These are phyloP conservation scores for Trifolium fragiferum DNA, from an alignment of 306 rosid species.

Conservation along the genomic window DNA sequence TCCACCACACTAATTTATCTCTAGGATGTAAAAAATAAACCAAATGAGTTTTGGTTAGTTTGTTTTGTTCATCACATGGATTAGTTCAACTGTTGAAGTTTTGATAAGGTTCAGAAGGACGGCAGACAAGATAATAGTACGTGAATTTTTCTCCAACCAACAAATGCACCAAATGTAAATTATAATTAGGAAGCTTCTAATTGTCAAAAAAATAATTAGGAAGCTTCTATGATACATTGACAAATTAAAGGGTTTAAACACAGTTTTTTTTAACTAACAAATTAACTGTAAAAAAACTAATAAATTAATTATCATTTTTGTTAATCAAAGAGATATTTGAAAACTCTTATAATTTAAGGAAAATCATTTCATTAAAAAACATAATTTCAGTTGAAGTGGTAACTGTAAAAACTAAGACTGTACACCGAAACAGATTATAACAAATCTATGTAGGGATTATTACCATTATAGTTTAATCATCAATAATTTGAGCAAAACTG, in stretches of 20 bases:
- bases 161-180: background rate
- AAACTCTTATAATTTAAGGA: too few relatives aligned
- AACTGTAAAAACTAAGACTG: background rate
- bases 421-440: slow-evolving; percentile 11
- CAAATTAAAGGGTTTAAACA: too few relatives aligned
- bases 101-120: background rate
- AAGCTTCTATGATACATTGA: too few relatives aligned
- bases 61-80: slow-evolving; percentile 9
- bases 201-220: too few relatives aligned
- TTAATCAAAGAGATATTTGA: too few relatives aligned
- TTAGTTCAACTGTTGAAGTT: background rate
- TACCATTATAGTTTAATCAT: background rate
- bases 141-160: background rate
- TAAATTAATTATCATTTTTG: too few relatives aligned
- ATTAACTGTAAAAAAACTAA: too few relatives aligned
- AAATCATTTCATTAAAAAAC: too few relatives aligned
- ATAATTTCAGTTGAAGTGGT: background rate
- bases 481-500: slow-evolving; percentile 4
- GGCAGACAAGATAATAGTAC: background rate
- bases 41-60: background rate
- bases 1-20: background rate
- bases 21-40: background rate
- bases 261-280: too few relatives aligned
- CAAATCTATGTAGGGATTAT: background rate
- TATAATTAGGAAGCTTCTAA: too few relatives aligned